Percentiles rank a stretch among this genome's conserved stretches.
These are phyloP conservation scores for Cordyceps pruinosa DNA, from an alignment of 2,329 filamentous ascomycete species.

Conservation along the genomic window DNA sequence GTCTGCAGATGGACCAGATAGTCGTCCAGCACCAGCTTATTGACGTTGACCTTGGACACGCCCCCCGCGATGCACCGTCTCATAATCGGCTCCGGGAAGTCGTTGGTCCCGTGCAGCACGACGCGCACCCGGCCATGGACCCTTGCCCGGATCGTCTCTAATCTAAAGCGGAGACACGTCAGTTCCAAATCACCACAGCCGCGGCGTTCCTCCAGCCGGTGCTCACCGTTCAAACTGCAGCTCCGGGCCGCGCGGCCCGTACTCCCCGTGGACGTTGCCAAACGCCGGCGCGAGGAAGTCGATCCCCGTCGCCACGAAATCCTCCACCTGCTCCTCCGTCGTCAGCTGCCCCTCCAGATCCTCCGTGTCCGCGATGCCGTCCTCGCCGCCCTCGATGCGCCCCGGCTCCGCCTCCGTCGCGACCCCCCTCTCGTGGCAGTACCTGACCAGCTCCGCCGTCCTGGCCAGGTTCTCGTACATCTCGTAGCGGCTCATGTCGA, in stretches of 20 bases:
- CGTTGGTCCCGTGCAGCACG: slow-evolving; percentile 1
- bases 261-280: slow-evolving; percentile 70
- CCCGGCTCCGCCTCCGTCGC: slow-evolving; percentile 64
- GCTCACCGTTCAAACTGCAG: not conserved
- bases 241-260: slow-evolving; percentile 38
- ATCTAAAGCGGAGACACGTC: not conserved
- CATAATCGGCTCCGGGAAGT: not conserved
- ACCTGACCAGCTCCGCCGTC: slow-evolving; percentile 53
- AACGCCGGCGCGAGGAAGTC: slow-evolving; percentile 72
- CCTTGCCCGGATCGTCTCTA: not conserved
- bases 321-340: slow-evolving; percentile 60
- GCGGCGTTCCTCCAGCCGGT: not conserved
- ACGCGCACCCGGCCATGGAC: not conserved
- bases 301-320: slow-evolving; percentile 65
- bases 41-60: slow-evolving; percentile 48
- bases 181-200: not conserved
- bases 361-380: slow-evolving; percentile 58
- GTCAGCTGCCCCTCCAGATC: slow-evolving; percentile 48
- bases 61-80: not conserved
- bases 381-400: slow-evolving; percentile 58
- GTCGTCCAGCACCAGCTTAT: slow-evolving; percentile 19
- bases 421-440: slow-evolving; percentile 57
- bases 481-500: slow-evolving; percentile 69
- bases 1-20: not conserved
- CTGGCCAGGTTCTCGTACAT: slow-evolving; percentile 60